Evolutionary conservation across 2,329 filamentous ascomycete genomes (phyloP), one percentile per base, ranked within the genome.

Genomic region (Venturia effusa): DNA sequence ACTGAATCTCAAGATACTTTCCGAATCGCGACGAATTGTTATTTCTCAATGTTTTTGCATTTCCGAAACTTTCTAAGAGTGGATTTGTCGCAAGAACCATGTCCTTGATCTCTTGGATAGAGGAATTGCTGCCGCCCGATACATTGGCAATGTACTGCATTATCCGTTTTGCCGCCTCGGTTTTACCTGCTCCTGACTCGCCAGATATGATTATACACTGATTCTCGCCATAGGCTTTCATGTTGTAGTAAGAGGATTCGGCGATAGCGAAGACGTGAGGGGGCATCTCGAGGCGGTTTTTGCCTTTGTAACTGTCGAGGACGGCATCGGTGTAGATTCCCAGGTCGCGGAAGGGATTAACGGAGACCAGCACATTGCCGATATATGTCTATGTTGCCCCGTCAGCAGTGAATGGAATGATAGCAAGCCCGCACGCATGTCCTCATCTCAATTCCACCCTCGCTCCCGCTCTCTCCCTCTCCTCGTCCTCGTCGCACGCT

Each of bases 141-240:
- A 97, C 93, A 74, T 88, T 97, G 68, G 94, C 94, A 75, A 99
- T 97, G 78, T 99, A 99, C 78, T 99, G 94, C 93, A 99, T 99
- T 72, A 99, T 89, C 71, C 93, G 88, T 83, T 99, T 97, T 66
- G 94, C 94, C 5, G 94, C 94, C 77, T 99, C 94, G 17, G 94
- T 99, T 82, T 99, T 99, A 75, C 94, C 94, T 40, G 94, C 94
- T 74, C 94, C 94, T 2, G 94, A 97, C 78, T 99, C 94, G 74
- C 94, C 94, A 4, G 94, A 97, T 70, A 99, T 99, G 76, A 99
- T 99, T 69, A 99, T 93, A 79, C 94, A 97, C 76, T 99, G 94
- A 79, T 97, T 97, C 70, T 97, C 94, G 72, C 91, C 91, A 82
- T 99, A 99, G 59, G 92, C 93, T 76, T 97, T 97, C 94, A 99